A percentile compares a stretch with the other conserved stretches of the same genome.
Evolutionary conservation across 441 rosid genomes (phyloP).

Genomic region (Erodium trifolium): DNA sequence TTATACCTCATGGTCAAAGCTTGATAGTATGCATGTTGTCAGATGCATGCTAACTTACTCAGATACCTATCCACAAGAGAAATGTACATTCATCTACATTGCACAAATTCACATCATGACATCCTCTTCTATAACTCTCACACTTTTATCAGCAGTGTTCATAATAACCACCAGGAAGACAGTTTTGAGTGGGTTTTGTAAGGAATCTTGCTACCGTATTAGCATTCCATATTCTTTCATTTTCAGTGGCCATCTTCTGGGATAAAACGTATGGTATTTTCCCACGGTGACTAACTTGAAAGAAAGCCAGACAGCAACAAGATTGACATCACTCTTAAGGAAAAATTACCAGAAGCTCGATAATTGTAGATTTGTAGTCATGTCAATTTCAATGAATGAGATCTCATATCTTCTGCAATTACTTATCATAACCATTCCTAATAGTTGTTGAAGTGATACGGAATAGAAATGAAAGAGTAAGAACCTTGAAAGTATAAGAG

Average conservation of each 20-base stretch:
- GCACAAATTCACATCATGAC: not conserved
- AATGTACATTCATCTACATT: not conserved
- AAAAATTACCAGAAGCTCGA: not conserved
- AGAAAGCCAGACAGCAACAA: not conserved
- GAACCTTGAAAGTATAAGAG: conserved; percentile 48
- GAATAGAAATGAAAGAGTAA: conserved; percentile 9
- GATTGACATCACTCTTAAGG: not conserved
- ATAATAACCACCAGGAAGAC: not conserved
- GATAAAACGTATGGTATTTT: not conserved
- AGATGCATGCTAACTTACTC: not conserved
- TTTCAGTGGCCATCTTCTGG: not conserved
- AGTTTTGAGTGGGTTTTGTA: not conserved
- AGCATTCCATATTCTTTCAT: not conserved
- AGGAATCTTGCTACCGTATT: not conserved
- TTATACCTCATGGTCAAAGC: not conserved
- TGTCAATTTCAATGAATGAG: not conserved
- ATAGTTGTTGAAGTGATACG: not conserved
- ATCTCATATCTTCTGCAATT: not conserved
- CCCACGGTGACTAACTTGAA: not conserved
- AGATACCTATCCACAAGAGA: not conserved
- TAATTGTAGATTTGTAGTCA: not conserved
- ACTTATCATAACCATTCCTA: not conserved
- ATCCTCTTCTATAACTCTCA: not conserved
- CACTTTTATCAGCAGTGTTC: not conserved
- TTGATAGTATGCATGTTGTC: not conserved